Percentiles rank a stretch among this genome's conserved stretches.
These are phyloP conservation scores for Dendrocalamus latiflorus DNA, from an alignment of 202 grass and related monocot species.

Conservation along the genomic window DNA sequence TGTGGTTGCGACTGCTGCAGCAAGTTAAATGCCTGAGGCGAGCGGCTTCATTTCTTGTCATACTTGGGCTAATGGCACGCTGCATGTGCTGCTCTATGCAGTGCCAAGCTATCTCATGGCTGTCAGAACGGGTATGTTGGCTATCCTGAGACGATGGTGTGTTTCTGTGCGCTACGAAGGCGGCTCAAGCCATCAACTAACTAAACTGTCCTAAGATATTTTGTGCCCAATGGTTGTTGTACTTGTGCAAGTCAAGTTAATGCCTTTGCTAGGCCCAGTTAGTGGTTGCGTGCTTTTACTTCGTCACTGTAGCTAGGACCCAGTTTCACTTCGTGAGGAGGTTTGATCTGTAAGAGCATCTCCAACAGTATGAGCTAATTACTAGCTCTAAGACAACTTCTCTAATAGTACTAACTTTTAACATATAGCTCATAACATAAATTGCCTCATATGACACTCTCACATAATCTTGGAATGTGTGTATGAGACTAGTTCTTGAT, in stretches of 20 bases:
- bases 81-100: not conserved
- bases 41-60: not conserved
- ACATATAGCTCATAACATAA: too few species aligned
- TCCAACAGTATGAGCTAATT: too few species aligned
- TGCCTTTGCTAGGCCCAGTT: not conserved
- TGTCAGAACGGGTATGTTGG: not conserved
- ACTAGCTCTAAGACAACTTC: too few species aligned
- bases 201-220: not conserved
- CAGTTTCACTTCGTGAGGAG: not conserved
- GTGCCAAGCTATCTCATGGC: not conserved
- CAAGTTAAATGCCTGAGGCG: not conserved
- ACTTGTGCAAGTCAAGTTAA: not conserved
- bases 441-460: too few species aligned
- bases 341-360: not conserved
- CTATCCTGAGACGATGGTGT: not conserved
- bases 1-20: not conserved
- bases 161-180: not conserved
- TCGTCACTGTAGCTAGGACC: not conserved
- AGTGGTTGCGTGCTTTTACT: not conserved
- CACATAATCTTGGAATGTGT: too few species aligned
- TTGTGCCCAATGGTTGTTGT: not conserved
- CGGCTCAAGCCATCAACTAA: not conserved
- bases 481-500: too few species aligned
- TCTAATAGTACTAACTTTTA: too few species aligned
- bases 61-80: not conserved